phyloP scores from a whole-genome alignment of 2,329 filamentous ascomycete species.

The Amauroascus niger region DNA sequence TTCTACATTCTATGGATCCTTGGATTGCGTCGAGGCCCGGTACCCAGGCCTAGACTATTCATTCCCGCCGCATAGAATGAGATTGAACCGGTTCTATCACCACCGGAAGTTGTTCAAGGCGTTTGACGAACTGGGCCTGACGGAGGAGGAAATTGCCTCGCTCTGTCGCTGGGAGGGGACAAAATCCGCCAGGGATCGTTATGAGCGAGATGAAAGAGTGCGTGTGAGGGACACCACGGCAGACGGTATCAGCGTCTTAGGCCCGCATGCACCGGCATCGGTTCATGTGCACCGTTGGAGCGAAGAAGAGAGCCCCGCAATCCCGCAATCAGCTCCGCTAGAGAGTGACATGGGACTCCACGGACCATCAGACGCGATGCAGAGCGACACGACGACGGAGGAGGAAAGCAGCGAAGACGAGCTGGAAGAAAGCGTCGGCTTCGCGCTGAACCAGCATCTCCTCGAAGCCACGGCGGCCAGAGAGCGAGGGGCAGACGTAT shows the following conservation, averaged over 20 bases:
- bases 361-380: not conserved
- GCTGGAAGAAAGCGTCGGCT: slow-evolving; percentile 43
- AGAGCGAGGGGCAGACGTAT: slow-evolving; percentile 39
- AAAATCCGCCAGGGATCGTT: slow-evolving; percentile 39
- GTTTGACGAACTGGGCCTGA: slow-evolving; percentile 51
- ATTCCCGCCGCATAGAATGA: slow-evolving; percentile 51
- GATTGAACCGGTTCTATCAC: slow-evolving; percentile 52
- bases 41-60: slow-evolving; percentile 59
- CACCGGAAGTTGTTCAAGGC: slow-evolving; percentile 51
- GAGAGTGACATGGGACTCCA: slow-evolving; percentile 20
- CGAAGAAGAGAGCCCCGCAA: slow-evolving; percentile 16
- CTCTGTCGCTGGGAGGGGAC: slow-evolving; percentile 52
- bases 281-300: slow-evolving; percentile 25
- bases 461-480: slow-evolving; percentile 45
- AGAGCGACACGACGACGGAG: slow-evolving; percentile 14
- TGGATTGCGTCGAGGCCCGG: slow-evolving; percentile 56
- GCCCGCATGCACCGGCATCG: slow-evolving; percentile 32
- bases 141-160: slow-evolving; percentile 50
- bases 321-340: not conserved
- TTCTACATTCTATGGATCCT: slow-evolving; percentile 53
- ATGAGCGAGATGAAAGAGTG: slow-evolving; percentile 47
- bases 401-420: slow-evolving; percentile 39
- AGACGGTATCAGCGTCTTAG: slow-evolving; percentile 45
- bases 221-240: slow-evolving; percentile 54
- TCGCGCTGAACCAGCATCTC: slow-evolving; percentile 44